Conservation (phyloP, 371 early-diverging fungal genomes). For the Basidiobolus meristosporus region DNA sequence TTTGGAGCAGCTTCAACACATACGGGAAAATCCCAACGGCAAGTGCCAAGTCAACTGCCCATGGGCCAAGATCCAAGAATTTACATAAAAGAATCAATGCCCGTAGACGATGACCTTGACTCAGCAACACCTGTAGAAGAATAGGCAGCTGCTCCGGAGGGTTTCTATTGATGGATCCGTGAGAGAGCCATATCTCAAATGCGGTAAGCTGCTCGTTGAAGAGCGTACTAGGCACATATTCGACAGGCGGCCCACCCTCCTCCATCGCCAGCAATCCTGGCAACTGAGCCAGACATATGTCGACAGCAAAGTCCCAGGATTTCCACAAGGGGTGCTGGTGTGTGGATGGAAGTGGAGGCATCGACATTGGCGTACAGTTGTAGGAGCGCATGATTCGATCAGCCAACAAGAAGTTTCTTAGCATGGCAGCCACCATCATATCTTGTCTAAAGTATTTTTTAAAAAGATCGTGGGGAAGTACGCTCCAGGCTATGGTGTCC, state of each 20-base stretch:
- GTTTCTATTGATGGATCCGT: slow-evolving; percentile 37
- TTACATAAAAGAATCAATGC: slow-evolving; percentile 77
- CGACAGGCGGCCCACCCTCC: slow-evolving; percentile 19
- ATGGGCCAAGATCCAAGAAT: slow-evolving; percentile 86
- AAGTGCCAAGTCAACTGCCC: slow-evolving; percentile 86
- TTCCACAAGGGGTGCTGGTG: slow-evolving; percentile 94
- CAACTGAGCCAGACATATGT: slow-evolving; percentile 79
- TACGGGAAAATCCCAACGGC: slow-evolving; percentile 94
- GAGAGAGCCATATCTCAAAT: slow-evolving; percentile 91
- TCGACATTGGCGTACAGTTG: slow-evolving; percentile 76
- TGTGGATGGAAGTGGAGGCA: slow-evolving; percentile 68
- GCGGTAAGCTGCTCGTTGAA: slow-evolving; percentile 91
- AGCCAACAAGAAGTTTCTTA: slow-evolving; percentile 87
- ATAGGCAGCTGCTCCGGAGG: slow-evolving; percentile 90
- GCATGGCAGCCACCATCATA: slow-evolving; percentile 86
- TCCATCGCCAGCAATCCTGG: slow-evolving; percentile 50
- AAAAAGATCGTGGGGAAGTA: slow-evolving; percentile 75
- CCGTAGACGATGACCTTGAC: slow-evolving; percentile 83
- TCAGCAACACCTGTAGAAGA: slow-evolving; percentile 85
- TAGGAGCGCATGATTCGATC: slow-evolving; percentile 87
- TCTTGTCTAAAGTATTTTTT: slow-evolving; percentile 87
- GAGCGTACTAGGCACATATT: slow-evolving; percentile 68
- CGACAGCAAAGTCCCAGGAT: slow-evolving; percentile 88
- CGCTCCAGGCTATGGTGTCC: slow-evolving; percentile 97
- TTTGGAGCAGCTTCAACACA: slow-evolving; percentile 84